Evolutionary conservation across 192 early-diverging fungal genomes (phyloP), one percentile per base, ranked within the genome.

Genomic region (Coemansia sp.): DNA sequence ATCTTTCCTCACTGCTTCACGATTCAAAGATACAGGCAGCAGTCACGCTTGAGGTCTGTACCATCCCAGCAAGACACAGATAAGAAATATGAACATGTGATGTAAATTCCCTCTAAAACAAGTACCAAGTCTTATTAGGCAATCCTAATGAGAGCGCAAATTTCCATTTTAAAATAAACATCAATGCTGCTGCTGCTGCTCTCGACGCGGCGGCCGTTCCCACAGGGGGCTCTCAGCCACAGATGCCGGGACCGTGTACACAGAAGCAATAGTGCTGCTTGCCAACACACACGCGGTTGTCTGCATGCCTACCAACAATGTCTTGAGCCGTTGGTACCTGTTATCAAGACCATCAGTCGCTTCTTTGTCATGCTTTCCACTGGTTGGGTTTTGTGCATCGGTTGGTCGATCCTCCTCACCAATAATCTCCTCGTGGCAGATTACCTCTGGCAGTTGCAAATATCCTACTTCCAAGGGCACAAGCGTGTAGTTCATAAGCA

Each of bases 401-500:
- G 23, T 2, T 11, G 26, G 52, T 55, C 20, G 43, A 15, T 36
- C 38, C 30, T 58, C 56, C 15, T 48, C 44, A 9, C 8, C 15
- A 18, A 26, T 56, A 38, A 14, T n/a, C 56, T 24, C 9, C 51
- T 72, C 78, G 55, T 69, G 59, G 69, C 78, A 75, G 46, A 69
- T 59, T 36, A 81, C 64, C 24, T 68, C 68, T n/a, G 78, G 78
- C 67, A 76, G 56, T 12, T 34, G 59, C 78, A 81, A 48, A 64
- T 67, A 69, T 5, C 78, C 78, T 5, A 68, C 67, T 24, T 34
- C 61, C 61, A 81, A 69, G 6, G 78, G 73, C 51, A 81, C 73
- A 35, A 81, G 39, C 18, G 49, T 44, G 45, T 65, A 81, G 21
- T 66, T 49, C 48, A 79, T 44, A n/a, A 7, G 0, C 7, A 8